Evolutionary conservation across 2,329 filamentous ascomycete genomes (phyloP), one percentile per base, ranked within the genome.

Genomic region (Sclerotiophoma versabilis): DNA sequence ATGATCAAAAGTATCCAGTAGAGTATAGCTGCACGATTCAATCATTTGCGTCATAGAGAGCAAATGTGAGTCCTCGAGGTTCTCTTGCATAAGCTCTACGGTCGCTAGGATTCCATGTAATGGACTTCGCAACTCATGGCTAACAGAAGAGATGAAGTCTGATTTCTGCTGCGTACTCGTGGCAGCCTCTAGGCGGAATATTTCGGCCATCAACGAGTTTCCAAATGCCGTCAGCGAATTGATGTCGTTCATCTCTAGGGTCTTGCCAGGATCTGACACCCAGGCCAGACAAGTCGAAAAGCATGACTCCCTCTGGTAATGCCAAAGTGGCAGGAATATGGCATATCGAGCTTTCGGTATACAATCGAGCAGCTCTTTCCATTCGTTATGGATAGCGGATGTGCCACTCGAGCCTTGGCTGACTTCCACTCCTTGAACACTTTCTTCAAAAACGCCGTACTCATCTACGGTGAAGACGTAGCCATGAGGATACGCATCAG

Each of bases 121-220:
- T 80, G 81, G 14, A 82, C 65, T 4, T 77, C 81, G n/a, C 72
- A 83, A 70, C 55, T 83, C 81, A 57, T 83, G 81, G 23, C 75
- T 79, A 29, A 83, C 79, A 0, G 76, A 78, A 0, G 77, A 77
- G 23, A 84, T 75, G 44, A 84, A 80, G 38, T 82, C 79, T 0
- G 76, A 76, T 57, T 83, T 83, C 3, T 79, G 77, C 42, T 75
- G 53, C 5, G 44, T 54, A 6, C 44, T 50, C n/a, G 45, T 32
- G n/a, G 74, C 63, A 2, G 74, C 76, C 26, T 77, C 74, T 10
- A 79, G 54, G 14, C 77, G 66, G 26, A 74, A 71, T 1, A 79
- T 61, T 48, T 80, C 77, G 2, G 75, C 75, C 68, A 79, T 75
- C n/a, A 80, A 68, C 3, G 51, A 51, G 17, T 58, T 59, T 19